phyloP scores from a whole-genome alignment of 768 basidiomycete genomes.

The Sporobolomyces roseus region DNA sequence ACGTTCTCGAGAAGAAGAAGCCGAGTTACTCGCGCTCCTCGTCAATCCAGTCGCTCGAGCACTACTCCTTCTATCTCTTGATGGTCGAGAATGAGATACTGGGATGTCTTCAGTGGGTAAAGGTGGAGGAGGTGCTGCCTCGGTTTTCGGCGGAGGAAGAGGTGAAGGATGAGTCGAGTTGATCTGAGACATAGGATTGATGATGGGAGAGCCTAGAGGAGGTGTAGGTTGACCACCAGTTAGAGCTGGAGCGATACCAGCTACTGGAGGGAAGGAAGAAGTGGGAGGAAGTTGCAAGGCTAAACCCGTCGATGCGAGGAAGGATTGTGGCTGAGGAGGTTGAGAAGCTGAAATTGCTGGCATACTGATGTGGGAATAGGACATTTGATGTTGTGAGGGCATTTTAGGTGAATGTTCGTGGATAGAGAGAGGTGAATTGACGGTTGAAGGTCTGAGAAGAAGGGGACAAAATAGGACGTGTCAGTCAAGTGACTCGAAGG shows the following conservation, averaged over 20 bases:
- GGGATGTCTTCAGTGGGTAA: neutral
- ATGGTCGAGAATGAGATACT: neutral
- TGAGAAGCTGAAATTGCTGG: neutral
- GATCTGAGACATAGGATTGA: neutral
- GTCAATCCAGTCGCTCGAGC: neutral
- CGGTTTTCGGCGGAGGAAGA: neutral
- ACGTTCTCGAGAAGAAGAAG: slow-evolving; percentile 10
- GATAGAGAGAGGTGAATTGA: slow-evolving; percentile 18
- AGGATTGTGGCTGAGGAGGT: slow-evolving; percentile 7
- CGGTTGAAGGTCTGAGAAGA: slow-evolving; percentile 11
- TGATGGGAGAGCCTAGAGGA: neutral
- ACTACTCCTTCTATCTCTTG: neutral
- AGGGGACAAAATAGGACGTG: neutral
- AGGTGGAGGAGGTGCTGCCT: neutral
- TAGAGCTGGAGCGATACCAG: slow-evolving; percentile 25
- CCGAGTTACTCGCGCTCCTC: neutral
- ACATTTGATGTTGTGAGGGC: neutral
- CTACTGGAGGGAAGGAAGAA: slow-evolving; percentile 16
- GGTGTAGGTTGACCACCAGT: slow-evolving; percentile 25
- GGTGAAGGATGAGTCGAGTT: too few species aligned
- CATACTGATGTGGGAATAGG: slow-evolving; percentile 15
- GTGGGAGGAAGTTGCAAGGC: slow-evolving; percentile 23
- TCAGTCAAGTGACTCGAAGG: too few species aligned
- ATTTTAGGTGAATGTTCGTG: slow-evolving; percentile 26
- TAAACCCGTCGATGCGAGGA: slow-evolving; percentile 16